These are phyloP conservation scores for Flagelloscypha sp. DNA, from an alignment of 768 basidiomycete species.

Conservation along the genomic window DNA sequence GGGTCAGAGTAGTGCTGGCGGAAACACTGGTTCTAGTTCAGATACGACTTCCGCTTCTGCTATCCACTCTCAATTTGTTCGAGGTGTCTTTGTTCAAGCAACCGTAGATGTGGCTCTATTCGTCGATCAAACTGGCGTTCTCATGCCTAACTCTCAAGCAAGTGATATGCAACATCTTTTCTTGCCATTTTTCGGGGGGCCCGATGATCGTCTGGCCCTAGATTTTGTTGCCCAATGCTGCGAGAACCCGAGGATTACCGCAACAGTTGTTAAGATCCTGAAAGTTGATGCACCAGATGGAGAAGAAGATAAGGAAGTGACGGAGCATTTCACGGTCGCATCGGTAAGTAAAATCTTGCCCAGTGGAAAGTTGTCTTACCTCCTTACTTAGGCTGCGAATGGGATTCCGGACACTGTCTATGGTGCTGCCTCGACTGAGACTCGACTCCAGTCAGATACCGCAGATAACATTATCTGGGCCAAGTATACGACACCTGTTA, in stretches of 20 bases:
- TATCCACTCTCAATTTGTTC: constrained; percentile 77
- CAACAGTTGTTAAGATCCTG: constrained; percentile 63
- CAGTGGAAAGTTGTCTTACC: constrained; percentile 1
- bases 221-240: constrained; percentile 82
- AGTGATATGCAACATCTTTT: constrained; percentile 56
- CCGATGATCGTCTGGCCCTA: constrained; percentile 84
- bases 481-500: constrained; percentile 37
- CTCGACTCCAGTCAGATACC: constrained; percentile 67
- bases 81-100: constrained; percentile 67
- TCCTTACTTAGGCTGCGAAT: constrained; percentile 22
- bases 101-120: constrained; percentile 75
- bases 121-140: constrained; percentile 53
- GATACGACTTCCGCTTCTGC: constrained; percentile 41
- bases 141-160: constrained; percentile 13
- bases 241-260: constrained; percentile 53
- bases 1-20: constrained; percentile 16
- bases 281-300: constrained; percentile 33
- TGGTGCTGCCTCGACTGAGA: constrained; percentile 53
- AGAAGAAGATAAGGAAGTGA: constrained; percentile 24
- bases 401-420: constrained; percentile 66
- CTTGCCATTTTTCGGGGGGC: constrained; percentile 89
- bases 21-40: constrained; percentile 13
- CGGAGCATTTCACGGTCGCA: constrained; percentile 34
- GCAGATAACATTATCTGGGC: constrained; percentile 78
- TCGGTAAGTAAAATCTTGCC: constrained; percentile 30